These are phyloP conservation scores for Capsella rubella DNA, from an alignment of 441 rosid genomes.

Conservation along the genomic window DNA sequence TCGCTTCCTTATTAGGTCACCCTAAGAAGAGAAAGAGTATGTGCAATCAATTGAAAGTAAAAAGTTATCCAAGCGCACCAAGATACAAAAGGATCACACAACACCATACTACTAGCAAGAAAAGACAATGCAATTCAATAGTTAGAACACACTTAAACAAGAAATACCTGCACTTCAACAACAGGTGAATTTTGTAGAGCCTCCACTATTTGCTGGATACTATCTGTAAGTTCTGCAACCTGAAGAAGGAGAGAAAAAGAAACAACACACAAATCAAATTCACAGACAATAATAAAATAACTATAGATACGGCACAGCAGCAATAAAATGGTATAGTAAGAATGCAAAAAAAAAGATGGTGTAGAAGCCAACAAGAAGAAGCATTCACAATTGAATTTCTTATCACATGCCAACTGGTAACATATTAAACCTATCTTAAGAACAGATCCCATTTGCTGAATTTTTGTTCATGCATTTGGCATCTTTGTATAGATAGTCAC, in stretches of 20 bases:
- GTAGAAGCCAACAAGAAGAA: conserved; percentile 2
- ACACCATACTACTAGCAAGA: conserved; percentile 6
- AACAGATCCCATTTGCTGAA: conserved; percentile 28
- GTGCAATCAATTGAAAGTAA: conserved; percentile 10
- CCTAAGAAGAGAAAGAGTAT: conserved; percentile 50
- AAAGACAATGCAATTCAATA: neutral
- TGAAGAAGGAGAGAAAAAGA: conserved; percentile 43
- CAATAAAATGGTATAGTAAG: conserved; percentile 8
- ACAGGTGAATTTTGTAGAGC: conserved; percentile 63
- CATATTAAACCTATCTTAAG: conserved; percentile 1
- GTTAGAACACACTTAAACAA: neutral
- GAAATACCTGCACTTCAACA: conserved; percentile 82
- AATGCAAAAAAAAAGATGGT: conserved; percentile 10
- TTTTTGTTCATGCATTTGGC: conserved; percentile 8
- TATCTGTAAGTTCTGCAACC: conserved; percentile 72
- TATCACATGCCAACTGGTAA: neutral
- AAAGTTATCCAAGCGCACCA: conserved; percentile 1
- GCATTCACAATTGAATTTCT: conserved; percentile 7
- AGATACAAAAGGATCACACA: neutral
- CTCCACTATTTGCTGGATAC: conserved; percentile 67
- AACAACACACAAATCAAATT: conserved; percentile 29
- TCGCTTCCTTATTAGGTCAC: conserved; percentile 71
- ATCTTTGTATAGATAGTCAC: conserved; percentile 22
- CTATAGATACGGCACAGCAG: neutral
- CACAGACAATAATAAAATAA: conserved; percentile 24